These are phyloP conservation scores for Alternaria sp. DNA, from an alignment of 2,329 filamentous ascomycete genomes.

Conservation along the genomic window DNA sequence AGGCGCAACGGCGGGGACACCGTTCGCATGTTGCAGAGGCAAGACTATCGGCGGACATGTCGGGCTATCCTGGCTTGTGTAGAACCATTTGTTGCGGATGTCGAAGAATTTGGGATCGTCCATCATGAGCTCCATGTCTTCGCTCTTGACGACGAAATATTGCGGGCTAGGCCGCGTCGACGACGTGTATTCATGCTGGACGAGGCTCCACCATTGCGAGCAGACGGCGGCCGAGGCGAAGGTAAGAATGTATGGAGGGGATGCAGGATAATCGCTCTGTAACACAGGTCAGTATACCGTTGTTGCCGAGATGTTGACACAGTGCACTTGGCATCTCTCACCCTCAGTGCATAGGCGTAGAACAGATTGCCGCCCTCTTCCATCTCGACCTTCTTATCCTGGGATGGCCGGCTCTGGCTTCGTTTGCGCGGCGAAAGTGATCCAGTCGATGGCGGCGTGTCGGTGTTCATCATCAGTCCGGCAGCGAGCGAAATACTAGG, in stretches of 20 bases:
- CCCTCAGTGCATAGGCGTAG: slow-evolving; percentile 50
- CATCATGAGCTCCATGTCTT: slow-evolving; percentile 48
- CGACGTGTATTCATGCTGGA: slow-evolving; percentile 43
- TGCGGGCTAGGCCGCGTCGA: slow-evolving; percentile 44
- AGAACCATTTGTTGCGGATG: slow-evolving; percentile 49
- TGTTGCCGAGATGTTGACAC: neutral
- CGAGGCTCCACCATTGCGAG: slow-evolving; percentile 48
- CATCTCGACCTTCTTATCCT: slow-evolving; percentile 17
- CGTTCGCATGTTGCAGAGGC: slow-evolving; percentile 42
- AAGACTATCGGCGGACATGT: slow-evolving; percentile 37
- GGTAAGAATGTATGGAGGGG: slow-evolving; percentile 47
- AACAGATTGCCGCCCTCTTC: slow-evolving; percentile 37
- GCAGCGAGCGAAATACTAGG: slow-evolving; percentile 47
- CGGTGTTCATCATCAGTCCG: slow-evolving; percentile 48
- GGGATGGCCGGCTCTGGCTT: slow-evolving; percentile 20
- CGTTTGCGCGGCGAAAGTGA: slow-evolving; percentile 30
- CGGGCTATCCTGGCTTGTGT: slow-evolving; percentile 37
- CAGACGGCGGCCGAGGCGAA: slow-evolving; percentile 46
- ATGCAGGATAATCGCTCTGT: slow-evolving; percentile 44
- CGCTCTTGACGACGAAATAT: slow-evolving; percentile 47
- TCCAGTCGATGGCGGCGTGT: slow-evolving; percentile 21
- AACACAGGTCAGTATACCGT: slow-evolving; percentile 20
- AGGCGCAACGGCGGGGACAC: slow-evolving; percentile 29
- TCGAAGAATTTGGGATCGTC: slow-evolving; percentile 42
- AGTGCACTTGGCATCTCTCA: slow-evolving; percentile 18